A percentile compares a stretch with the other conserved stretches of the same genome.
phyloP scores from a whole-genome alignment of 2,329 filamentous ascomycete species.

The Fusarium paranaense region DNA sequence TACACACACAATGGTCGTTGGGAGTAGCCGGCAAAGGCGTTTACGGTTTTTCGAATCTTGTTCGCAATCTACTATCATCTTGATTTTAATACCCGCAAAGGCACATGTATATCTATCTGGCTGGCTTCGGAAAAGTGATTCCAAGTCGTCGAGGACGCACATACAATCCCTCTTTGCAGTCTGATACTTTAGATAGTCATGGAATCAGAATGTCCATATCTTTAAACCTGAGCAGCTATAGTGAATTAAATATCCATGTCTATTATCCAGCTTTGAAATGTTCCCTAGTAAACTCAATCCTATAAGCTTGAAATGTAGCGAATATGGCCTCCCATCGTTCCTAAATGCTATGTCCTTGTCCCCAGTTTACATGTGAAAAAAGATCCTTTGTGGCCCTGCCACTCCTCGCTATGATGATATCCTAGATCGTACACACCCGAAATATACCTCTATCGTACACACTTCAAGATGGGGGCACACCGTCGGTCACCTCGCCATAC shows the following conservation, averaged over 20 bases:
- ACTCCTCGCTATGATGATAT: neutral
- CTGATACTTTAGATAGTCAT: constrained; percentile 31
- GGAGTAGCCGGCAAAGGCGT: constrained; percentile 45
- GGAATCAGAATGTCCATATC: constrained; percentile 35
- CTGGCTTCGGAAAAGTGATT: constrained; percentile 38
- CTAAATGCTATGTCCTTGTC: neutral
- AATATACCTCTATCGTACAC: neutral
- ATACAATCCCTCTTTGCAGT: constrained; percentile 28
- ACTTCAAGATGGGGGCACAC: constrained; percentile 45
- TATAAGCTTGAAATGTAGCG: neutral
- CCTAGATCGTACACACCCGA: constrained; percentile 5
- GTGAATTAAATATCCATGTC: neutral
- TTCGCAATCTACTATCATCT: constrained; percentile 16
- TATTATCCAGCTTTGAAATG: neutral
- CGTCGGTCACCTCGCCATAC: constrained; percentile 55
- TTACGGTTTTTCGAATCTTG: constrained; percentile 16
- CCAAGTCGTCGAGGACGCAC: constrained; percentile 29
- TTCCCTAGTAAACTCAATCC: neutral
- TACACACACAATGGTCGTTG: constrained; percentile 21
- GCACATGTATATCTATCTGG: constrained; percentile 28
- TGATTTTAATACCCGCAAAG: constrained; percentile 41
- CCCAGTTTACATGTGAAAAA: neutral
- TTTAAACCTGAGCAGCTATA: neutral
- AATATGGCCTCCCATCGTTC: neutral
- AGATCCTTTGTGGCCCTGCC: neutral